These are phyloP conservation scores for Coniochaeta sp. DNA, from an alignment of 2,329 filamentous ascomycete genomes.

Conservation along the genomic window DNA sequence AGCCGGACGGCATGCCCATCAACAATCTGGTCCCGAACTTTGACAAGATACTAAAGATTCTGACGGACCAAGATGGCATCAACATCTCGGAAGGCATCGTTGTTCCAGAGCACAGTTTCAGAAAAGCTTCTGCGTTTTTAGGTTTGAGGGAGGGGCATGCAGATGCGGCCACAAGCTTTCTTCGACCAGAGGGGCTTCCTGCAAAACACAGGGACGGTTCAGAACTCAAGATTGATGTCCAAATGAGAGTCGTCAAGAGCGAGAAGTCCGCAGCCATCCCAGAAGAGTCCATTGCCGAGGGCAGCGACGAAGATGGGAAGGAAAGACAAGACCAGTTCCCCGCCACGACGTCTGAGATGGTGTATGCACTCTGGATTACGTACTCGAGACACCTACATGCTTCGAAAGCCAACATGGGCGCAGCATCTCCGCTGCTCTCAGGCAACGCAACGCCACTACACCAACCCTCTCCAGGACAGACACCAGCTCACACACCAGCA, in stretches of 20 bases:
- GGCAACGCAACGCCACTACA: constrained; percentile 65
- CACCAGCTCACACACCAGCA: constrained; percentile 48
- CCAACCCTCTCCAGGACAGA: constrained; percentile 73
- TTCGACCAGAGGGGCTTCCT: constrained; percentile 75
- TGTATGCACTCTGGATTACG: constrained; percentile 95
- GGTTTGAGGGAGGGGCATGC: constrained; percentile 76
- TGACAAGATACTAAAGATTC: constrained; percentile 70
- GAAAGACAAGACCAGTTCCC: constrained; percentile 37
- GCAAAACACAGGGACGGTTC: constrained; percentile 87
- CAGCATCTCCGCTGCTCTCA: constrained; percentile 56
- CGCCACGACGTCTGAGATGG: constrained; percentile 61
- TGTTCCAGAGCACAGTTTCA: constrained; percentile 91
- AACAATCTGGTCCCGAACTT: constrained; percentile 80
- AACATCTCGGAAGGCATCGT: constrained; percentile 88
- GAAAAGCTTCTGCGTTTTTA: constrained; percentile 77
- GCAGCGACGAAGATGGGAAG: constrained; percentile 41
- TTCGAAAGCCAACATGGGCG: constrained; percentile 51
- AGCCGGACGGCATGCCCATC: constrained; percentile 73
- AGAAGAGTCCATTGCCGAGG: constrained; percentile 59
- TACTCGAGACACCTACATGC: constrained; percentile 91
- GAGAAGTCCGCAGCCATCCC: constrained; percentile 59
- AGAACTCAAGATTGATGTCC: constrained; percentile 88
- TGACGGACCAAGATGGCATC: constrained; percentile 82
- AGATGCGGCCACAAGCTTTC: constrained; percentile 71
- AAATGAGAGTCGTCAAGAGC: constrained; percentile 93